Base-by-base conservation (phyloP, 2,329 filamentous ascomycete species). In the Pyricularia pennisetigena region DNA sequence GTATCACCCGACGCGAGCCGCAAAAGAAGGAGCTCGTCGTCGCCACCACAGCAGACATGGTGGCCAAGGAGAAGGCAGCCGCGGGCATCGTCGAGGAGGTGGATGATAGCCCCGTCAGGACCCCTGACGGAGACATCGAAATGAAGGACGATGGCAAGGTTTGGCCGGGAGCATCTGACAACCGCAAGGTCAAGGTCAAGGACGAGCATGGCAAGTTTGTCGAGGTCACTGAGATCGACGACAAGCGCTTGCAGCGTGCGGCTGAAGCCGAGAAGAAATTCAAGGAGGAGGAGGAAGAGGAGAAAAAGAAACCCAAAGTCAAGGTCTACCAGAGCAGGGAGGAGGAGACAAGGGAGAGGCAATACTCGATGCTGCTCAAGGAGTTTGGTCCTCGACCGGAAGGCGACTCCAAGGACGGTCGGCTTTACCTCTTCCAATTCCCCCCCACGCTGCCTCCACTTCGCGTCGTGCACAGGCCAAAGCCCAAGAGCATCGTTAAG, bases 341-440 rank as follows among this genome's bases (percentile, higher is more conserved):
- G 66, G 8, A 23, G 26, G 62, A 64, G 35, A 65, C 30, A 23
- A 16, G 49, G 41, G 67, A 28, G 6, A 54, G 59, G 26, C 62
- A 68, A 63, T 41, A 57, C 10, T 26, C 41, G 7, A 65, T 68
- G 62, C 64, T 68, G 63, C 62, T 68, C 62, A 30, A 32, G 20
- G 67, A 68, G 63, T 49, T 68, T 4, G 9, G 65, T 64, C 32
- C 67, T 66, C 23, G 29, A 59, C 9, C 69, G 68, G 49, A 65
- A 69, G 20, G 32, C 30, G 65, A 67, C 26, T 67, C 65, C 41
- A 66, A 66, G 65, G 85, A 88, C 64, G 86, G 87, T 26, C 82
- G 85, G 54, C 75, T 89, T 67, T 89, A 88, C 70, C 79, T 90
- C 66, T 89, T 89, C 77, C 87, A 89, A 72, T 85, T 90, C 71